A percentile compares a stretch with the other conserved stretches of the same genome.
Evolutionary conservation across 2,329 filamentous ascomycete species (phyloP).

Genomic region (Penicillium nordicum): DNA sequence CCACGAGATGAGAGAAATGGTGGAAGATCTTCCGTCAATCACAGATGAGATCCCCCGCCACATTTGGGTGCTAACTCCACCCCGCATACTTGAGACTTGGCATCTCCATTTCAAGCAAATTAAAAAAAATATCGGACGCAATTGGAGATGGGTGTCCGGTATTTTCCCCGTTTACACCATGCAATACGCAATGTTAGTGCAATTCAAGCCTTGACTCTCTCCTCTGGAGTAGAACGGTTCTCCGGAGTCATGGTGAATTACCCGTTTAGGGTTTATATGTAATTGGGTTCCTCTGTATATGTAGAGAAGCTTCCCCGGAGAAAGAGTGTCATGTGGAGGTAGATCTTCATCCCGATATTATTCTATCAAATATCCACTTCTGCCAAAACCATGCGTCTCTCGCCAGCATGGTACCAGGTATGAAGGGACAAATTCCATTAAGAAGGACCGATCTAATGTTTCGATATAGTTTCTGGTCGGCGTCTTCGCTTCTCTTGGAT

Average conservation of each 20-base stretch:
- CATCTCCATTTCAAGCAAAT: background rate
- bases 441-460: background rate
- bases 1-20: background rate
- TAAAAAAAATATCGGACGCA: background rate
- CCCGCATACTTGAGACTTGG: background rate
- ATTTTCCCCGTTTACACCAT: background rate
- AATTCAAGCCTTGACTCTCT: background rate
- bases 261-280: background rate
- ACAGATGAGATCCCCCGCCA: slow-evolving; percentile 2
- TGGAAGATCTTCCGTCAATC: slow-evolving; percentile 22
- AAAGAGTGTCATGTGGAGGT: slow-evolving; percentile 16
- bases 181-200: background rate
- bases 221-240: background rate
- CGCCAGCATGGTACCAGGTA: slow-evolving; percentile 58
- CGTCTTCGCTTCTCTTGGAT: slow-evolving; percentile 58
- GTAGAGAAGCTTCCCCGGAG: slow-evolving; percentile 8
- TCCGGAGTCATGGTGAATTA: slow-evolving; percentile 6
- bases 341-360: slow-evolving; percentile 23
- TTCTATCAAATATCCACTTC: background rate
- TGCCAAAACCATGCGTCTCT: slow-evolving; percentile 48
- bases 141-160: background rate
- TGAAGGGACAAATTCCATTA: slow-evolving; percentile 3
- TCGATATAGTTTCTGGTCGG: slow-evolving; percentile 52
- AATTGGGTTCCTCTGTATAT: slow-evolving; percentile 10
- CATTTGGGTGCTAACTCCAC: background rate